Base-by-base conservation (phyloP, 179 eudicot species). In the Nepenthes alata region DNA sequence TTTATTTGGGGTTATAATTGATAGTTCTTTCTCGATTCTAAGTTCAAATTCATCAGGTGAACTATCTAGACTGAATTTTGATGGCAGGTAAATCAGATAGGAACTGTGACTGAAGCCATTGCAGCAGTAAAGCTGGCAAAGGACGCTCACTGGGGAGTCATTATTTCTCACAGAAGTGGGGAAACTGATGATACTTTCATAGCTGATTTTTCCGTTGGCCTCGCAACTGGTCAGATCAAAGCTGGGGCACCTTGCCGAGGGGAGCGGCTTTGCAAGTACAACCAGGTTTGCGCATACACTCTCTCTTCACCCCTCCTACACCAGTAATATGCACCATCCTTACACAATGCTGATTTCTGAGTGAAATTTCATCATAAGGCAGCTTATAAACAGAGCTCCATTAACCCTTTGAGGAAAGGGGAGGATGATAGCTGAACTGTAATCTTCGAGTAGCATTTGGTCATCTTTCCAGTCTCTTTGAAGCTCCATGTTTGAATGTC, bases 201-300 rank as follows among this genome's bases (percentile, higher is more conserved):
- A 60, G 90, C 99, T 13, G 99, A 94, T 78, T 72, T 94, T 14
- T 76, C 94, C 9, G 99, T 89, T 44, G 99, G 95, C 67, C 85
- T 94, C 47, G 83, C 86, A 58, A 78, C 95, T 3, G 87, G 94
- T 66, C 99, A 87, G 79, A 79, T 94, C 65, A 89, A 90, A 81
- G 89, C 97, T 6, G 99, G 99, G 41, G 99, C 99, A 37, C 99
- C 97, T 54, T 87, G 95, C 75, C 80, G 97, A 72, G 97, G 95
- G 59, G 99, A 94, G 79, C 89, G 95, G 48, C 67, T 94, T n/a
- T 84, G 93, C 66, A 94, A 94, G 74, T 94, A 94, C 73, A 94
- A 94, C 72, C 99, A 94, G 98, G 98, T 93, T 25, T 25, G 25
- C 25, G 25, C 25, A 25, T 25, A 25, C 25, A 25, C 25, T 25